Conservation (phyloP, 208 protist genomes). For the Herpetomonas samuelpessoai region DNA sequence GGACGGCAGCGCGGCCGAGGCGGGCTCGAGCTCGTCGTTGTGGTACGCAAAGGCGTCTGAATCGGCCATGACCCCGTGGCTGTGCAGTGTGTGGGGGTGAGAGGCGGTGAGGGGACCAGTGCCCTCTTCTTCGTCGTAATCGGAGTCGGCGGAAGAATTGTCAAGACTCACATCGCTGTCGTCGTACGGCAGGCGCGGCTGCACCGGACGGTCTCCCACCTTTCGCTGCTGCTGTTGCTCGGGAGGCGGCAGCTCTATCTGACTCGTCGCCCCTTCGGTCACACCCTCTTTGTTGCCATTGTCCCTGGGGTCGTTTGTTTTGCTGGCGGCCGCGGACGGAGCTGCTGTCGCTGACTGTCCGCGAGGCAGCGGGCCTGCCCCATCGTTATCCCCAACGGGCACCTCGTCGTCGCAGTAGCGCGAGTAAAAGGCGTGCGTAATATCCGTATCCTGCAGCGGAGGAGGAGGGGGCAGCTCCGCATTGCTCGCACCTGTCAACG, state of each 20-base stretch:
- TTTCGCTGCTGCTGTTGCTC: too few species aligned
- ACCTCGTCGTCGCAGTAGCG: not conserved
- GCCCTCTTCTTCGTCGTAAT: not conserved
- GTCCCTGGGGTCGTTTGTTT: too few species aligned
- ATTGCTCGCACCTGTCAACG: too few species aligned
- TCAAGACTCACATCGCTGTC: not conserved
- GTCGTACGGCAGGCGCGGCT: not conserved
- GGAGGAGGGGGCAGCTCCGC: too few species aligned
- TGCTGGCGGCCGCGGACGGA: too few species aligned
- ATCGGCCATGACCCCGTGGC: slow-evolving; percentile 16
- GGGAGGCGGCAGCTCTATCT: too few species aligned
- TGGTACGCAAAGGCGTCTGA: not conserved
- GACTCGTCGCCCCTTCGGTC: too few species aligned
- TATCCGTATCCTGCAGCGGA: too few species aligned
- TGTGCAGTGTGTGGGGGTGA: not conserved
- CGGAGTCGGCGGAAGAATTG: not conserved
- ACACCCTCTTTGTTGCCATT: not conserved
- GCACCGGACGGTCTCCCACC: not conserved
- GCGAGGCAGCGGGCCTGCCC: too few species aligned
- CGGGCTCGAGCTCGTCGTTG: slow-evolving; percentile 30
- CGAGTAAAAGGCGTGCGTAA: too few species aligned
- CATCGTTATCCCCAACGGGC: not conserved
- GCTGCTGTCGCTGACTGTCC: not conserved
- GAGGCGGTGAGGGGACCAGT: too few species aligned
- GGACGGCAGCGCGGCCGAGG: slow-evolving; percentile 40